phyloP scores from a whole-genome alignment of 352 stramenopile genomes.

The Albugo laibachii region DNA sequence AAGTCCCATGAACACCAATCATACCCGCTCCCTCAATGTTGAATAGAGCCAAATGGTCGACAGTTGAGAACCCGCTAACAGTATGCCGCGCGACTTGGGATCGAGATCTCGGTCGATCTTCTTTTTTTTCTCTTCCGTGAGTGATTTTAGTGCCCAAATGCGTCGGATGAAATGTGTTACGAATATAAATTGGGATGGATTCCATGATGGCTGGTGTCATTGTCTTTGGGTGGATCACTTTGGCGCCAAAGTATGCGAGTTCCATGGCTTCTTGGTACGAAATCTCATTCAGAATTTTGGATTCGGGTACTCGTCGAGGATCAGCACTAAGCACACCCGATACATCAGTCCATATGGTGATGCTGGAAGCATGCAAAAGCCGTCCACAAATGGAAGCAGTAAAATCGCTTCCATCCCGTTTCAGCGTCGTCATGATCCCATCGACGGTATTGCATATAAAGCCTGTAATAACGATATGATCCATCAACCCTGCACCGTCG shows the following conservation, averaged over 20 bases:
- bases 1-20: constrained; percentile 87
- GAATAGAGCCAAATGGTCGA: constrained; percentile 89
- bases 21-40: constrained; percentile 93
- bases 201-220: constrained; percentile 81
- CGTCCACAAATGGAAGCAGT: constrained; percentile 92
- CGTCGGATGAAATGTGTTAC: constrained; percentile 89
- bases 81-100: constrained; percentile 26
- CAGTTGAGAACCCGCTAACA: constrained; percentile 80
- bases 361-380: constrained; percentile 74
- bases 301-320: constrained; percentile 85
- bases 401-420: constrained; percentile 93
- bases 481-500: constrained; percentile 15
- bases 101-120: not conserved
- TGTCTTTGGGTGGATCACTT: constrained; percentile 94
- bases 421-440: constrained; percentile 91
- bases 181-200: constrained; percentile 94
- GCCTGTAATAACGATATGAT: constrained; percentile 88
- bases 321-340: constrained; percentile 90
- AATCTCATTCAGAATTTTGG: constrained; percentile 78
- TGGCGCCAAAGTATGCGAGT: constrained; percentile 95
- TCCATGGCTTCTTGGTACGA: constrained; percentile 97
- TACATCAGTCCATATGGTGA: constrained; percentile 97
- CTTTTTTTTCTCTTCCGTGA: constrained; percentile 4
- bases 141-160: constrained; percentile 68
- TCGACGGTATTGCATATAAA: constrained; percentile 92